These are phyloP conservation scores for Juglanconis oblonga DNA, from an alignment of 2,329 filamentous ascomycete species.

Conservation along the genomic window DNA sequence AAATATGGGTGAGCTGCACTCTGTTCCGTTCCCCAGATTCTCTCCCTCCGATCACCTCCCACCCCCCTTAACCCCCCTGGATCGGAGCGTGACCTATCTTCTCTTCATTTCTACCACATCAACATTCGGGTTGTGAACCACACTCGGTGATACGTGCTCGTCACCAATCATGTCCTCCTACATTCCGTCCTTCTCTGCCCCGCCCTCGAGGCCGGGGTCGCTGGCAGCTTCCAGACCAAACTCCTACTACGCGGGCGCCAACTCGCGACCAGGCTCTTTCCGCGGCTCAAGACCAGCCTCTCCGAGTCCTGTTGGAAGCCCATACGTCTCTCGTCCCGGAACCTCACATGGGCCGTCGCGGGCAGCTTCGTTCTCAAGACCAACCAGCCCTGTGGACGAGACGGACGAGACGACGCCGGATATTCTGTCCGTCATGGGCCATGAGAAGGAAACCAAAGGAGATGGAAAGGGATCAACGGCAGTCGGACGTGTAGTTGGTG, in stretches of 20 bases:
- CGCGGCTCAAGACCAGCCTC: not conserved
- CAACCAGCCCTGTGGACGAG: constrained; percentile 4
- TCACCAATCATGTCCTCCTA: constrained; percentile 11
- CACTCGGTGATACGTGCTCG: not conserved
- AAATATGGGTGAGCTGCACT: not conserved
- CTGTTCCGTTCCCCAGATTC: constrained; percentile 9
- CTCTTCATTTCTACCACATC: not conserved
- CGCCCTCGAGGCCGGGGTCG: constrained; percentile 16
- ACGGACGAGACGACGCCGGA: constrained; percentile 17
- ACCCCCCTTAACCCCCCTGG: not conserved
- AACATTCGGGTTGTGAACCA: not conserved
- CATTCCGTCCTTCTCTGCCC: constrained; percentile 14
- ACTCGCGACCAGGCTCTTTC: constrained; percentile 7
- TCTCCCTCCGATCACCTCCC: not conserved
- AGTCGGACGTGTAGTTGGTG: constrained; percentile 36
- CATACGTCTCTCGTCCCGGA: constrained; percentile 13
- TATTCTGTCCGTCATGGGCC: constrained; percentile 11
- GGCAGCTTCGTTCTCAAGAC: constrained; percentile 5
- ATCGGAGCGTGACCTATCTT: not conserved
- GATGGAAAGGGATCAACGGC: constrained; percentile 19
- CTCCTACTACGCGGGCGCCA: constrained; percentile 8
- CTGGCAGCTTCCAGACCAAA: constrained; percentile 17
- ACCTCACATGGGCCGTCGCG: constrained; percentile 11
- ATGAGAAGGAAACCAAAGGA: constrained; percentile 5
- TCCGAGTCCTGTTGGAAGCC: constrained; percentile 3